These are phyloP conservation scores for Saccharomycopsis schoenii DNA, from an alignment of 805 yeast species.

Conservation along the genomic window DNA sequence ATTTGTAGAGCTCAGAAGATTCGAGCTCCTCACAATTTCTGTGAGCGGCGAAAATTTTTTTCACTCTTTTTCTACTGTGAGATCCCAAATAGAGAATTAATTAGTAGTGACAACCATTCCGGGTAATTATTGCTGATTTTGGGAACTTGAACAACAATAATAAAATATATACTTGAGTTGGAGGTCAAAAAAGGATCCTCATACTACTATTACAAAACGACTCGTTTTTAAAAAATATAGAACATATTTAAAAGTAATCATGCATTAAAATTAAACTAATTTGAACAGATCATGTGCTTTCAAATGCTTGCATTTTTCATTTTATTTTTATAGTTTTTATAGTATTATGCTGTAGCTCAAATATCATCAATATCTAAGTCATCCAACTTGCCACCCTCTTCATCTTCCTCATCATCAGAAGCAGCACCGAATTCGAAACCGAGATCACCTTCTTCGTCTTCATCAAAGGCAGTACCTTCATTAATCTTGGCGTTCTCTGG, in stretches of 20 bases:
- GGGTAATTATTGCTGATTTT: not conserved
- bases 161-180: too few species aligned
- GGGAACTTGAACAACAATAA: too few species aligned
- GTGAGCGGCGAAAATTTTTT: conserved; percentile 1
- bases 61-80: not conserved
- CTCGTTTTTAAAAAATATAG: not conserved
- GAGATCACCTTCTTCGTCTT: conserved; percentile 93
- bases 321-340: not conserved
- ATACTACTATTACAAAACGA: not conserved
- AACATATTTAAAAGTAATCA: conserved; percentile 30
- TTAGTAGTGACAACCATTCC: not conserved
- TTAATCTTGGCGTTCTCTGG: conserved; percentile 93
- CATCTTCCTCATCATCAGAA: conserved; percentile 69
- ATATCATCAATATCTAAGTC: conserved; percentile 93
- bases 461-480: conserved; percentile 95
- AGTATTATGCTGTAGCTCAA: conserved; percentile 28
- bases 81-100: not conserved
- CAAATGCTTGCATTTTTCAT: conserved; percentile 54
- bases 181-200: too few species aligned
- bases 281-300: conserved; percentile 62
- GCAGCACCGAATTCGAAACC: conserved; percentile 97
- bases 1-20: not conserved
- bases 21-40: not conserved
- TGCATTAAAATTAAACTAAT: conserved; percentile 78
- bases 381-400: conserved; percentile 39